These are phyloP conservation scores for Sporobolomyces phaffii DNA, from an alignment of 768 basidiomycete species.

Conservation along the genomic window DNA sequence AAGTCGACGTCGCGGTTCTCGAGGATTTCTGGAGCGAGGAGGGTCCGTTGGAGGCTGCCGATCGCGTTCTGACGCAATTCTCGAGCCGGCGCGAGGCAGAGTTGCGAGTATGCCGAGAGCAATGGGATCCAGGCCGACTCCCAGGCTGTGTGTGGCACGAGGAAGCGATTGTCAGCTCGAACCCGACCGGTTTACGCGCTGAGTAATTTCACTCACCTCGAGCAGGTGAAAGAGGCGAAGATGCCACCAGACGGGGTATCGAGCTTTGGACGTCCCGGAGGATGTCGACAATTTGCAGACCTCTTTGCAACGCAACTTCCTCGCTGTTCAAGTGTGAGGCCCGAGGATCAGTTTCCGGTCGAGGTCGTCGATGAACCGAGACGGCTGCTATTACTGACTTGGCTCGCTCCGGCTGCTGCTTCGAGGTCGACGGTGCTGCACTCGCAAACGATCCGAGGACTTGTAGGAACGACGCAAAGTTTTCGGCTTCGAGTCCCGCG, in stretches of 20 bases:
- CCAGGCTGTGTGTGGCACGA: constrained; percentile 56
- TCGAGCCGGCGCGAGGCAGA: constrained; percentile 75
- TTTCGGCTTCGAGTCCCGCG: constrained; percentile 63
- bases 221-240: constrained; percentile 40
- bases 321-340: constrained; percentile 5
- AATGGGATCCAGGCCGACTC: constrained; percentile 68
- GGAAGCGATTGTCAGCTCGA: no score
- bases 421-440: constrained; percentile 50
- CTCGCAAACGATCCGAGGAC: constrained; percentile 82
- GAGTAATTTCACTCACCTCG: constrained; percentile 50
- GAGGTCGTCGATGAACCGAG: neutral
- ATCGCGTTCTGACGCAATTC: constrained; percentile 77
- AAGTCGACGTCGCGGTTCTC: constrained; percentile 59
- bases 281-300: constrained; percentile 73
- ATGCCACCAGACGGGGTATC: constrained; percentile 58
- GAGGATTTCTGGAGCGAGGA: constrained; percentile 69
- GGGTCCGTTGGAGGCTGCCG: constrained; percentile 70
- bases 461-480: constrained; percentile 69
- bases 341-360: neutral
- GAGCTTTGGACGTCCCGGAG: constrained; percentile 66
- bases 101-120: constrained; percentile 64
- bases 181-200: no score
- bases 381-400: constrained; percentile 18
- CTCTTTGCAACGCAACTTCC: constrained; percentile 71
- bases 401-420: constrained; percentile 19